Conservation (phyloP, 2,329 filamentous ascomycete genomes). For the Pseudogymnoascus sp. region DNA sequence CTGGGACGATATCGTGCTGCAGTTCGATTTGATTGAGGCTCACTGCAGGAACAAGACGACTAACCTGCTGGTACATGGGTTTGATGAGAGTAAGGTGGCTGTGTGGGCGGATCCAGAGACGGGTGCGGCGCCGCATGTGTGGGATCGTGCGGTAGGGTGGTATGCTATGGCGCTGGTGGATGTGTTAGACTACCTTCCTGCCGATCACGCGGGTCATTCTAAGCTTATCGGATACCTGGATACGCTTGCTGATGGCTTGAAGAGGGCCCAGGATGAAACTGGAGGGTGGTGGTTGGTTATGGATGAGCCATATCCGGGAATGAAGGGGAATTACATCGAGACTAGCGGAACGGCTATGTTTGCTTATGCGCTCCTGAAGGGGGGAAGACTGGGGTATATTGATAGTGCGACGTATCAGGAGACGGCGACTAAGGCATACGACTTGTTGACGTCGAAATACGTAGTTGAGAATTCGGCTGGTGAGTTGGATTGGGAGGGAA, state of each 20-base stretch:
- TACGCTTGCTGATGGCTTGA: slow-evolving; percentile 15
- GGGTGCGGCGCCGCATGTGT: slow-evolving; percentile 31
- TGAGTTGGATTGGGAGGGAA: slow-evolving; percentile 20
- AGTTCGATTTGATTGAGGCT: slow-evolving; percentile 22
- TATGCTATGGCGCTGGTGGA: slow-evolving; percentile 32
- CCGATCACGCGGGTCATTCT: slow-evolving; percentile 16
- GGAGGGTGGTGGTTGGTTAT: slow-evolving; percentile 35
- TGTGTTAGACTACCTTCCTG: slow-evolving; percentile 26
- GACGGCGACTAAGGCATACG: slow-evolving; percentile 17
- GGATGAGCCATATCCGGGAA: slow-evolving; percentile 17
- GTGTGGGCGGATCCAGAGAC: slow-evolving; percentile 30
- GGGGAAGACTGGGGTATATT: slow-evolving; percentile 29
- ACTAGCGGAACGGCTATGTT: slow-evolving; percentile 33
- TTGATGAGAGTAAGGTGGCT: slow-evolving; percentile 28
- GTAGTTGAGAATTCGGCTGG: slow-evolving; percentile 4
- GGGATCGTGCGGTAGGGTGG: slow-evolving; percentile 33
- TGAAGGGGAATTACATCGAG: slow-evolving; percentile 31
- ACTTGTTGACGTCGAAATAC: slow-evolving; percentile 16
- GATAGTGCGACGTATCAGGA: slow-evolving; percentile 12
- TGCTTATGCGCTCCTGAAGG: slow-evolving; percentile 32
- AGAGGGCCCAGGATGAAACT: slow-evolving; percentile 17
- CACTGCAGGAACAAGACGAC: slow-evolving; percentile 19
- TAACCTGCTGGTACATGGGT: slow-evolving; percentile 30
- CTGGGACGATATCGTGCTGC: slow-evolving; percentile 24
- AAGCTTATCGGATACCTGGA: slow-evolving; percentile 11